Base-by-base conservation (phyloP, 768 basidiomycete genomes). In the Rhodotorula sphaerocarpa region DNA sequence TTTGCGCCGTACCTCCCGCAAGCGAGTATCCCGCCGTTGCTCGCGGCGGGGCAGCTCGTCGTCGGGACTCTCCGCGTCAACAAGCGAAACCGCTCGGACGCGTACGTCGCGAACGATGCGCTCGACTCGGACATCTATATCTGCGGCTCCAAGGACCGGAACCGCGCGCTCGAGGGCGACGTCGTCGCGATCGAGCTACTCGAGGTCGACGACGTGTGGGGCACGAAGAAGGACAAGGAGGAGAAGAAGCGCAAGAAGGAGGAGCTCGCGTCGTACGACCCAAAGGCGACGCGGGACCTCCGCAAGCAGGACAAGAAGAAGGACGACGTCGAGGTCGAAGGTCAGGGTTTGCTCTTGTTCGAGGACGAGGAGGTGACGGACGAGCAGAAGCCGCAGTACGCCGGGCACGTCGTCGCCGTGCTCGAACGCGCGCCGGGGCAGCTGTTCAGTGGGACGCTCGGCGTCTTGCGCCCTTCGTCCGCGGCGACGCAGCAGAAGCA, bases 221-320 rank as follows among this genome's bases (percentile, higher is more conserved):
- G 88, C 14, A 95, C 95, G 9, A 99, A 99, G 81, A 99, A 99
- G 78, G 95, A 99, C 79, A 99, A 99, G 78, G 95, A 97, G 76
- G 95, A 97, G 79, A 99, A 99, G 85, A 97, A 99, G 80, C 82
- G 93, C 73, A 97, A 97, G 79, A 99, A 99, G 82, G 95, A 97
- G 78, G 95, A 97, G 78, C 95, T 92, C 74, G 86, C 90, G 33
- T 89, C 91, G 0, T 96, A 91, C 75, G 93, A 97, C 72, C 74
- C 86, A 58, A 88, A 85, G 75, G 80, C 84, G 10, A 62, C 66
- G 47, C 67, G 70, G 28, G 69, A 73, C 51, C 50, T 72, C 5
- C 83, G 88, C 70, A 91, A 89, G 77, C 89, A 91, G 72, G 93
- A 97, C 79, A 99, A 99, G 84, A 97, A 97, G 82, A 96, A 96